phyloP scores from a whole-genome alignment of 176 grass and related monocot genomes.

The Rhynchospora breviuscula region DNA sequence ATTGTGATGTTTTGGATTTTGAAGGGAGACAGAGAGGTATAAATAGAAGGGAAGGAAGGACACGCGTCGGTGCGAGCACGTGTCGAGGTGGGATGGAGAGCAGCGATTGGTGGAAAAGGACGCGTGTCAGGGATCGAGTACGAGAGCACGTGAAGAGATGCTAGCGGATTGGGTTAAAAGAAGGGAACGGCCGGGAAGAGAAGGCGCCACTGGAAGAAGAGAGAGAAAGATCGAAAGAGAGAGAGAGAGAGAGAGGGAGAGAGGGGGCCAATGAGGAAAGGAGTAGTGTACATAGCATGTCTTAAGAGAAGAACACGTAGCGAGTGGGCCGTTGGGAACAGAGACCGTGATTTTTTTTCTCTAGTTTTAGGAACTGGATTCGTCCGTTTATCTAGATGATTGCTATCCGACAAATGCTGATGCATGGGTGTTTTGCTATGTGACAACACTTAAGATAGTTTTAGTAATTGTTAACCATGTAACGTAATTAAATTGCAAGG shows the following conservation, averaged over 20 bases:
- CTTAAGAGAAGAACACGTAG: constrained; percentile 12
- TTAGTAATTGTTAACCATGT: no score
- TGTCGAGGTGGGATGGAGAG: background rate
- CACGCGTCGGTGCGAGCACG: constrained; percentile 35
- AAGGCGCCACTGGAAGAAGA: constrained; percentile 24
- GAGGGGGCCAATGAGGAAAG: background rate
- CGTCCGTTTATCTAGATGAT: background rate
- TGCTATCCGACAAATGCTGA: background rate
- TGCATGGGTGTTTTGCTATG: background rate
- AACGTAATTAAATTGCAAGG: no score
- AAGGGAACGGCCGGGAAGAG: background rate
- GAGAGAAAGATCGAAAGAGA: background rate
- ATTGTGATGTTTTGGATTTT: background rate
- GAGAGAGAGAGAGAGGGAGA: background rate
- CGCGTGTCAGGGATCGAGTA: constrained; percentile 30
- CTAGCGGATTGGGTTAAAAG: constrained; percentile 11
- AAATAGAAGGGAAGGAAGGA: background rate
- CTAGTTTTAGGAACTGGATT: background rate
- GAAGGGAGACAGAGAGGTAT: background rate
- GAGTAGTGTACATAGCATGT: constrained; percentile 13
- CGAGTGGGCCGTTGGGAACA: constrained; percentile 15
- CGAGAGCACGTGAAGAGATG: constrained; percentile 40
- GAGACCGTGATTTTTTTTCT: background rate
- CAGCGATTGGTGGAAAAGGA: constrained; percentile 27
- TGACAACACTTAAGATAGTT: background rate